Percentiles rank a stretch among this genome's conserved stretches.
Evolutionary conservation across 2,329 filamentous ascomycete genomes (phyloP).

Genomic region (Fusarium sacchari): DNA sequence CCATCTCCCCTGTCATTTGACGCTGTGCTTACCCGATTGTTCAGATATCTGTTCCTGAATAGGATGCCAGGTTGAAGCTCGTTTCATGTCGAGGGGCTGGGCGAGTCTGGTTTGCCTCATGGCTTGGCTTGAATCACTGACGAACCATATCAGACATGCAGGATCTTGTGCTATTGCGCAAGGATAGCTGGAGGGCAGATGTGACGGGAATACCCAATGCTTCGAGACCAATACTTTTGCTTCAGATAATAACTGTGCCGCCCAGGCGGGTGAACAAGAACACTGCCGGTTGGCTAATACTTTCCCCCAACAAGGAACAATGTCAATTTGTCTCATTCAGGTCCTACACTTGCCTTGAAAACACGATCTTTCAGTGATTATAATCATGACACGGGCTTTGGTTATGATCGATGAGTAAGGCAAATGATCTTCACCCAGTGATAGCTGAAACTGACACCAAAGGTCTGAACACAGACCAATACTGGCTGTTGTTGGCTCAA

Average conservation of each 20-base stretch:
- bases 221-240: neutral
- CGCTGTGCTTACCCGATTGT: neutral
- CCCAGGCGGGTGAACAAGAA: neutral
- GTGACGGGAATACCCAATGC: neutral
- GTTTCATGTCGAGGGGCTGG: constrained; percentile 8
- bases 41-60: neutral
- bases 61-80: neutral
- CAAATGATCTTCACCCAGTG: neutral
- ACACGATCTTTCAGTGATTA: neutral
- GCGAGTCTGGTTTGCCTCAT: neutral
- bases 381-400: neutral
- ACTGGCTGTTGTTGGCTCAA: neutral
- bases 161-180: neutral
- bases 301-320: neutral
- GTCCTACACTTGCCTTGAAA: neutral
- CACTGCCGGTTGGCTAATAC: neutral
- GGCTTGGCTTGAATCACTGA: constrained; percentile 14
- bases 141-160: constrained; percentile 9
- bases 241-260: neutral
- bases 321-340: neutral
- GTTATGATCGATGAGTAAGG: neutral
- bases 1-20: constrained; percentile 4
- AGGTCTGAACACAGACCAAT: neutral
- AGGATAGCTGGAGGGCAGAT: constrained; percentile 1
- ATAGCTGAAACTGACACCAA: constrained; percentile 2